A percentile compares a stretch with the other conserved stretches of the same genome.
phyloP scores from a whole-genome alignment of 345 rosid species.

The Populus ilicifolia region DNA sequence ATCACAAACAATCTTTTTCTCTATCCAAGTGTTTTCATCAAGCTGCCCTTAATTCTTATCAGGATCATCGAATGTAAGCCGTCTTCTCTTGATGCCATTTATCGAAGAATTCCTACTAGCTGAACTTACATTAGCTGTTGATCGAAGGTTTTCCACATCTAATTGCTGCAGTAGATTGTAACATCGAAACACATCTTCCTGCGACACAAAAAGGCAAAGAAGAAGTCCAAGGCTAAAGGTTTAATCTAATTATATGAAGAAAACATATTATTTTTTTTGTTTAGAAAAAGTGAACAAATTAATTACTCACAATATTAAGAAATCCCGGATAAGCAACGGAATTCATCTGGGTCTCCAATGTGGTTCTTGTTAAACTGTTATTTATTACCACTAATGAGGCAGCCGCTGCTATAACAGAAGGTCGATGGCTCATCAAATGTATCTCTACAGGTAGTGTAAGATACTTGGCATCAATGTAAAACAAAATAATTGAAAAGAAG shows the following conservation, averaged over 20 bases:
- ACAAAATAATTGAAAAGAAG: neutral
- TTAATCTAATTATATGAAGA: neutral
- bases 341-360: constrained; percentile 35
- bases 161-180: constrained; percentile 40
- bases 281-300: neutral
- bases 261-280: neutral
- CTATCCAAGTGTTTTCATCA: constrained; percentile 15
- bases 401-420: constrained; percentile 54
- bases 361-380: constrained; percentile 33
- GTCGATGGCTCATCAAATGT: constrained; percentile 38
- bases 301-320: constrained; percentile 51
- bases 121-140: constrained; percentile 5
- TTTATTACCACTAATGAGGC: constrained; percentile 42
- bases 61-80: constrained; percentile 24
- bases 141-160: constrained; percentile 20
- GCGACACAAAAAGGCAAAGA: constrained; percentile 17
- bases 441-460: constrained; percentile 28
- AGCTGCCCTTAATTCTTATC: constrained; percentile 15
- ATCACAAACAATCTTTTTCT: neutral
- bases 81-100: constrained; percentile 29
- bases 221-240: neutral
- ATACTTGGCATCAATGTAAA: neutral
- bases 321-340: constrained; percentile 26
- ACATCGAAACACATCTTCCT: constrained; percentile 54
- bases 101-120: constrained; percentile 3